These are phyloP conservation scores for Aspergillus sp. DNA, from an alignment of 2,329 filamentous ascomycete genomes.

Conservation along the genomic window DNA sequence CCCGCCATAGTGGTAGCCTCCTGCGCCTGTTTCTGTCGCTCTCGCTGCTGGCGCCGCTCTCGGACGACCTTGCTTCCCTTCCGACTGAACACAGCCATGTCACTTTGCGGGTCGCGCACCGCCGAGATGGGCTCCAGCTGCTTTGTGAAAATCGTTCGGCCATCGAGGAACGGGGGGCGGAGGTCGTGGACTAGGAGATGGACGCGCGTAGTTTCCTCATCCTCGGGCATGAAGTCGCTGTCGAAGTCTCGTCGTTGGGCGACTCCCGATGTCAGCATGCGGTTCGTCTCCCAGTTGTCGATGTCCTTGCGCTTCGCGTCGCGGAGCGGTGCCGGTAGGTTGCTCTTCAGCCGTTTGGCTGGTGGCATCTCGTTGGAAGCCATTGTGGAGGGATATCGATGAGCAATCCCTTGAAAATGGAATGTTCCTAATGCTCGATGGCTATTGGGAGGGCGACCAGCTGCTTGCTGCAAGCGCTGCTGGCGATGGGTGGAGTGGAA, in stretches of 20 bases:
- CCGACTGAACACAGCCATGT: slow-evolving; percentile 96
- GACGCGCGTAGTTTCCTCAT: slow-evolving; percentile 83
- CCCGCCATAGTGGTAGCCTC: slow-evolving; percentile 91
- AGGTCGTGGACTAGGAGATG: slow-evolving; percentile 93
- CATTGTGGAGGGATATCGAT: slow-evolving; percentile 21
- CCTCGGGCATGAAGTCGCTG: slow-evolving; percentile 75
- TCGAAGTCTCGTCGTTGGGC: slow-evolving; percentile 83
- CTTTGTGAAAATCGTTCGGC: slow-evolving; percentile 93
- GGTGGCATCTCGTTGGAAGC: slow-evolving; percentile 35
- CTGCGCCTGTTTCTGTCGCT: slow-evolving; percentile 90
- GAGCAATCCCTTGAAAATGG: not conserved
- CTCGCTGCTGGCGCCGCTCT: slow-evolving; percentile 85
- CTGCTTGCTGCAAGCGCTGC: slow-evolving; percentile 2
- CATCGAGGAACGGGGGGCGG: slow-evolving; percentile 90
- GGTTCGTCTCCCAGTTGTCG: slow-evolving; percentile 97
- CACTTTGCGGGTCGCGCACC: slow-evolving; percentile 88
- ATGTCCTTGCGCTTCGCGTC: slow-evolving; percentile 78
- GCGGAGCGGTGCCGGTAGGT: slow-evolving; percentile 34
- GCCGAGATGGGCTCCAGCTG: slow-evolving; percentile 93
- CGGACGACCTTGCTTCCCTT: slow-evolving; percentile 93
- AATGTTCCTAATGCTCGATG: not conserved
- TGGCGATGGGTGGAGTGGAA: slow-evolving; percentile 5
- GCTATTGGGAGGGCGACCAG: slow-evolving; percentile 1
- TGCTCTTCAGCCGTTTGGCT: slow-evolving; percentile 39
- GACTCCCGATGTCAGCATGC: slow-evolving; percentile 94